Base-by-base conservation (phyloP, 345 rosid species). In the Syzygium jambos region DNA sequence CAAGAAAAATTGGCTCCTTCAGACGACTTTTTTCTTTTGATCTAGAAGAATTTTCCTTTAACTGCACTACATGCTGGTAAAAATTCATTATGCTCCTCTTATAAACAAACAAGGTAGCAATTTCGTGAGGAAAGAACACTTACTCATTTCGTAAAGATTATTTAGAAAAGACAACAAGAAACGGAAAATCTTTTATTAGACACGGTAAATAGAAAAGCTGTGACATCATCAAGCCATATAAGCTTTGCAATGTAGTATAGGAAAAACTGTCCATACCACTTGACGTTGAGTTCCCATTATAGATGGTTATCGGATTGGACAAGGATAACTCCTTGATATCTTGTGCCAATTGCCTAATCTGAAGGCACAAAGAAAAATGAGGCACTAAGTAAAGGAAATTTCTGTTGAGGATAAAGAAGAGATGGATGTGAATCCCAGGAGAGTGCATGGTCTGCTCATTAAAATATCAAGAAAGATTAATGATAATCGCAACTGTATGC, bases 291-390 rank as follows among this genome's bases (percentile, higher is more conserved):
- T 89, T 89, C 57, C 97, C 94, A 85, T 96, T 97, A 86, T 89
- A 94, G 89, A 97, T 93, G 87, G 99, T 95, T 88, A 96, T 93
- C 4, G 96, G 98, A 90, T 89, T 89, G 88, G 96, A 91, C 88
- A 93, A 27, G 52, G 94, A 85, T 89, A 97, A 89, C 87, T 97
- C 98, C 92, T 95, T 97, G 88, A 97, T 96, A 95, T 97, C 99
- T 87, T 93, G 95, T 54, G 98, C 97, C 93, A 96, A 90, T 87
- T 95, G 94, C 22, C 93, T 94, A 90, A 97, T 95, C 98, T 97
- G 85, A 82, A 87, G 83, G 55, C 25, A 90, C 61, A 82, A 83
- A 85, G 65, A 84, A 61, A 49, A 53, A 84, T 63, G 59, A 34
- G 51, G 56, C 86, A 51, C 27, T 29, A 84, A 23, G 61, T 29